Evolutionary conservation across 148 eudicot species (phyloP), one percentile per base, ranked within the genome.

Genomic region (Suaeda aralocaspica): DNA sequence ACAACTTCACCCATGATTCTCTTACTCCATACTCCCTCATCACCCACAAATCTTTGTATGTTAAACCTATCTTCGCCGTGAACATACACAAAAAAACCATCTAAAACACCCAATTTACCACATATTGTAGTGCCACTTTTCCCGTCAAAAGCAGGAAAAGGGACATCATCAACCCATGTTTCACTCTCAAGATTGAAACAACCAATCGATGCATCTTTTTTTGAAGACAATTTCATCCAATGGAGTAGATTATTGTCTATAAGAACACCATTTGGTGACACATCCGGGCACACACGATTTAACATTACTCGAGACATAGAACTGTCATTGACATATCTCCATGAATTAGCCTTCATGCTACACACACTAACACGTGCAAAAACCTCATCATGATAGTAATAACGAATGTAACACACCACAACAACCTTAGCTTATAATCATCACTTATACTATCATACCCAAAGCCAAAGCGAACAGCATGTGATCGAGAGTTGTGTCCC

Each of bases 11-110:
- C 71, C 71, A 67, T 0, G 71, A 51, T 9, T 67, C 59, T 33
- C 21, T 67, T 6, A 67, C 28, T 16, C 59, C 48, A 34, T 67
- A 52, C 5, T 67, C 48, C 48, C 52, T 67, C 71, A 67, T 67
- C n/a, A 52, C 26, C 71, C 71, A 67, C 36, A 67, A 30, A 33
- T 31, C 46, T n/a, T n/a, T n/a, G n/a, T n/a, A n/a, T n/a, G n/a
- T n/a, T n/a, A n/a, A n/a, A n/a, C n/a, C n/a, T n/a, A n/a, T n/a
- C n/a, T 65, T 25, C 8, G 15, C 9, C 18, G 45, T 67, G 19
- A 22, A 51, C 24, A 67, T 13, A 13, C 71, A 52, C 18, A 67
- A 67, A 52, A 59, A 67, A 9, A n/a, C 70, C 59, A 51, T 67
- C 70, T 30, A 66, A 8, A 9, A 31, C 44, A 1, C 70, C 45